A percentile compares a stretch with the other conserved stretches of the same genome.
These are phyloP conservation scores for Hyphochytrium catenoides DNA, from an alignment of 352 stramenopile genomes.

Conservation along the genomic window DNA sequence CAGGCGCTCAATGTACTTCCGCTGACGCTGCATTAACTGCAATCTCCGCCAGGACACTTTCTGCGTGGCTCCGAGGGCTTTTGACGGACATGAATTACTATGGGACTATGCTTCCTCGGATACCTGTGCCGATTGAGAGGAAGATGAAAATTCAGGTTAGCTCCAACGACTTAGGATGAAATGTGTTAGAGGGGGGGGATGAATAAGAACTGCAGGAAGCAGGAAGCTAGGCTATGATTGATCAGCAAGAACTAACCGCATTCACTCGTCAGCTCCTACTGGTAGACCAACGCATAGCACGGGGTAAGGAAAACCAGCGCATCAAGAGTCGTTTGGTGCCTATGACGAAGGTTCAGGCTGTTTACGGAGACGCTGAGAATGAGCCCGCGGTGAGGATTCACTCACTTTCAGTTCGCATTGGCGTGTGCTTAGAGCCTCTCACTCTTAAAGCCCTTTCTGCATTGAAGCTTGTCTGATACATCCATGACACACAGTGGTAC, in stretches of 20 bases:
- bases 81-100: conserved; percentile 88
- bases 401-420: not conserved
- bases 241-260: too few species aligned
- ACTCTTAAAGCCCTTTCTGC: not conserved
- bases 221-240: too few species aligned
- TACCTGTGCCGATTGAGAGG: conserved; percentile 84
- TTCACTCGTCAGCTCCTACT: conserved; percentile 40
- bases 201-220: too few species aligned
- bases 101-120: conserved; percentile 80
- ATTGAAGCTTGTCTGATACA: not conserved
- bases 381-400: conserved; percentile 28
- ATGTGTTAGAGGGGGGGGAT: too few species aligned
- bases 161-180: too few species aligned
- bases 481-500: conserved; percentile 52
- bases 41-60: conserved; percentile 86
- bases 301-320: conserved; percentile 26
- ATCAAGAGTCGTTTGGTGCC: conserved; percentile 47
- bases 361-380: conserved; percentile 92
- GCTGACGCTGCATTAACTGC: too few species aligned
- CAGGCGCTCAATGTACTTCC: too few species aligned
- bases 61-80: conserved; percentile 64
- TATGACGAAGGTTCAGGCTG: conserved; percentile 68
- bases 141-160: conserved; percentile 80
- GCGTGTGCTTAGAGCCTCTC: too few species aligned
- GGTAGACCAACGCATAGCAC: conserved; percentile 30